Evolutionary conservation across 2,329 filamentous ascomycete species (phyloP), one percentile per base, ranked within the genome.

Genomic region (Penicillium sp.): DNA sequence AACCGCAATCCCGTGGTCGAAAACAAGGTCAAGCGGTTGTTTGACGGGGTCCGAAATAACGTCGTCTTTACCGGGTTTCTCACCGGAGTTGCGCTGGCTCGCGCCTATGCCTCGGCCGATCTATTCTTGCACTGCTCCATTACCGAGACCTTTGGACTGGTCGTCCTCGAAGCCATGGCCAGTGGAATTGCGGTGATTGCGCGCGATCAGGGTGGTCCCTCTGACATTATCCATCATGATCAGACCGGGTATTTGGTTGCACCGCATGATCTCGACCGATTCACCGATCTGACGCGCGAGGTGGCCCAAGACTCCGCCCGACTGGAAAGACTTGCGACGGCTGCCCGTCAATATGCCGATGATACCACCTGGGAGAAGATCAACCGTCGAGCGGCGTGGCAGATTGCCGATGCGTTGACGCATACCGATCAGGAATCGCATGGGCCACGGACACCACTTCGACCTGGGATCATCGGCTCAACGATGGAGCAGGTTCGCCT

Each of bases 91-190:
- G 81, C 83, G 2, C 80, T 91, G 9, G 88, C 88, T n/a, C 79
- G 81, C n/a, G 84, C 86, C 10, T 91, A 90, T 66, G 88, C 89
- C 2, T 86, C 85, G 3, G 88, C 85, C 0, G 88, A 91, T 70
- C 67, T 91, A n/a, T 91, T 91, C 71, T 76, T 91, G 15, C 88
- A 91, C 76, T 90, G 88, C 76, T 91, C 87, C 24, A 80, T 91
- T 60, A 91, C 88, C 0, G 89, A 91, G 75, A 91, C 89, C 0
- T 91, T 91, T 73, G 89, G 89, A 0, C 79, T 91, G 10, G 88
- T 91, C 0, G 88, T 91, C 1, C 79, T 91, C 1, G 89, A 91
- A 74, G 86, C 86, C 3, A 90, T 91, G 88, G 88, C 88, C 0
- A 89, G 87, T 65, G 88, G 88, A 2, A 82, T 91, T 2, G 88